Conservation (phyloP, 495 filamentous ascomycete genomes). For the Pseudevernia furfuracea region DNA sequence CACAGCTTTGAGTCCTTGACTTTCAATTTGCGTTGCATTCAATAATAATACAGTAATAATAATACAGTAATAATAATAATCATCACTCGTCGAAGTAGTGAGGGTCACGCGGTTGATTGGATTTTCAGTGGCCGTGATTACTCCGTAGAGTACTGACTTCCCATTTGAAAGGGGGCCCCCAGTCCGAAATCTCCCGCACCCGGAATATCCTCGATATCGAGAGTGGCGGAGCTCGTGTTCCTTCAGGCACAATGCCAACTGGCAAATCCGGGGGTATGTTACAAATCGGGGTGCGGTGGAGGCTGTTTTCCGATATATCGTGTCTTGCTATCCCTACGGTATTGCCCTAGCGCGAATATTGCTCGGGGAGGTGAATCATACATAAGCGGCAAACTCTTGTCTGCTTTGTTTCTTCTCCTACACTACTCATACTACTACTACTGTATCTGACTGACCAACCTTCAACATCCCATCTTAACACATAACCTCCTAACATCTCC, state of each 20-base stretch:
- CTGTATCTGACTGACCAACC: neutral
- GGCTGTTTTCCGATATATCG: too few species aligned
- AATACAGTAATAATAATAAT: too few species aligned
- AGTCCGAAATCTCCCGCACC: conserved; percentile 10
- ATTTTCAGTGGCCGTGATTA: neutral
- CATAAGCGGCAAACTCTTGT: conserved; percentile 16
- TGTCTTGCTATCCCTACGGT: too few species aligned
- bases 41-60: too few species aligned
- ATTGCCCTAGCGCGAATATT: conserved; percentile 5
- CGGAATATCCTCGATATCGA: conserved; percentile 7
- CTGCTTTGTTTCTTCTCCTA: neutral
- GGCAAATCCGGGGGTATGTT: too few species aligned
- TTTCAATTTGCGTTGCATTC: neutral
- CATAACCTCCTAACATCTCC: neutral
- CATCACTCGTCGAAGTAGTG: neutral
- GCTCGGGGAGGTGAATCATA: conserved; percentile 16
- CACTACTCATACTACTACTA: neutral
- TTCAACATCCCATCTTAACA: neutral
- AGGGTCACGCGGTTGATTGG: neutral
- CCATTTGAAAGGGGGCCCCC: neutral
- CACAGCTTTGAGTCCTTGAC: neutral
- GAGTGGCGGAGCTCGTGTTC: neutral
- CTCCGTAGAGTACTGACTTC: too few species aligned
- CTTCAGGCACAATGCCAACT: too few species aligned
- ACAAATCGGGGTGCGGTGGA: neutral